A percentile compares a stretch with the other conserved stretches of the same genome.
Conservation (phyloP, 129 eudicot genomes). For the Silybum marianum region DNA sequence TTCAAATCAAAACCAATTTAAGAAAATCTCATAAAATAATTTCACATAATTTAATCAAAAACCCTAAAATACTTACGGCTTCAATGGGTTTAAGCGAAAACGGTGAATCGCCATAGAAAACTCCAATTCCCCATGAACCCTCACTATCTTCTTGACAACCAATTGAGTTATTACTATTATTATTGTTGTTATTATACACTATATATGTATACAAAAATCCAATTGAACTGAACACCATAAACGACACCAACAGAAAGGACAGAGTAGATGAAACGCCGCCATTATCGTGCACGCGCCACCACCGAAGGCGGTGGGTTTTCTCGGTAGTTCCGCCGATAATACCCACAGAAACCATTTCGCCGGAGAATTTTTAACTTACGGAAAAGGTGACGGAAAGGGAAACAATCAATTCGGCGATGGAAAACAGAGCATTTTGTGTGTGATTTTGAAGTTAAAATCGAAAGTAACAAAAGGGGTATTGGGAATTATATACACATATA, state of each 20-base stretch:
- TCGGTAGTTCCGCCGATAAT: slow-evolving; percentile 29
- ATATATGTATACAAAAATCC: slow-evolving; percentile 30
- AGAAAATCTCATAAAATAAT: background rate
- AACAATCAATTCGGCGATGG: background rate
- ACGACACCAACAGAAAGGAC: slow-evolving; percentile 29
- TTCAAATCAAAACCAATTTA: background rate
- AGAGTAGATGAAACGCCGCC: slow-evolving; percentile 36
- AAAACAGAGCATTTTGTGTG: background rate
- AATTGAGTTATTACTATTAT: background rate
- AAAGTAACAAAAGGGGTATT: background rate
- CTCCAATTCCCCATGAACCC: slow-evolving; percentile 91
- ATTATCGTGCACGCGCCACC: slow-evolving; percentile 42
- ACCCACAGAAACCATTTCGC: slow-evolving; percentile 21
- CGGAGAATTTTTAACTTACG: slow-evolving; percentile 8
- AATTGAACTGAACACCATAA: slow-evolving; percentile 30
- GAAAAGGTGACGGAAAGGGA: slow-evolving; percentile 26
- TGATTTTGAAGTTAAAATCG: background rate
- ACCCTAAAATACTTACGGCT: slow-evolving; percentile 46
- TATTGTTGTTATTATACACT: background rate
- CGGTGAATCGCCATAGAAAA: slow-evolving; percentile 82
- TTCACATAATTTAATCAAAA: background rate
- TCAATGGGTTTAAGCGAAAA: slow-evolving; percentile 84
- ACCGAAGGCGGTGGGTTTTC: slow-evolving; percentile 31
- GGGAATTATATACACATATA: background rate
- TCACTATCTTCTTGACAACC: slow-evolving; percentile 78